Base-by-base conservation (phyloP, 2,329 filamentous ascomycete species). In the Trematosphaeria pertusa region DNA sequence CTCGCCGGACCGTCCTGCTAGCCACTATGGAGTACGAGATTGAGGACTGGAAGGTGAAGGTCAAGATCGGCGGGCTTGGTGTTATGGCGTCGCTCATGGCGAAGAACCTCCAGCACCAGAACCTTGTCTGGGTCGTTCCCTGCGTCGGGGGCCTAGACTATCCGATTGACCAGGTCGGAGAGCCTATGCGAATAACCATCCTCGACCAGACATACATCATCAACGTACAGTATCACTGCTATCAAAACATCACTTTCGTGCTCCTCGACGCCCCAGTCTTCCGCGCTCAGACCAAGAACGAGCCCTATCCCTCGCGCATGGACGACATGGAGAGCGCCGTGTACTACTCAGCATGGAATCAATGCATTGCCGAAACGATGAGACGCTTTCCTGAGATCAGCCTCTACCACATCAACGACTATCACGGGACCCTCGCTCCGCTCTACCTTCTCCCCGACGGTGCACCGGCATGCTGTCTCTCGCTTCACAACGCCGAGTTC, bases 11-110 rank as follows among this genome's bases (percentile, higher is more conserved):
- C 22, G 81, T 87, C 2, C 76, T 88, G 17, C 86, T 88, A 42
- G 85, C 84, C 10, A 87, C 85, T 5, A 87, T 88, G 82, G 85
- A 88, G 66, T 88, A 88, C 68, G 84, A 87, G 51, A 87, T 88
- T 50, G 82, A 85, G 44, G 85, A 88, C 62, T 87, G 85, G 82
- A 77, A 71, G 3, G 85, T 88, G 71, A 87, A 86, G 69, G 84
- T 88, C 71, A 88, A 88, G 71, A 88, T 88, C 36, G 85, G 85
- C 49, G 85, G 85, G 50, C 75, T 88, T 4, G 85, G 85, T 65
- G 85, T 87, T 50, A 88, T 88, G 85, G 84, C 85, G 24, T 82
- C 86, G 56, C 72, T 87, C 2, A 88, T 87, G 85, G 82, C 82
- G 14, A 85, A 85, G 61, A 81, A 84, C 41, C 77, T 88, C 9